phyloP scores from a whole-genome alignment of 2,329 filamentous ascomycete species.

The Monilinia aucupariae region DNA sequence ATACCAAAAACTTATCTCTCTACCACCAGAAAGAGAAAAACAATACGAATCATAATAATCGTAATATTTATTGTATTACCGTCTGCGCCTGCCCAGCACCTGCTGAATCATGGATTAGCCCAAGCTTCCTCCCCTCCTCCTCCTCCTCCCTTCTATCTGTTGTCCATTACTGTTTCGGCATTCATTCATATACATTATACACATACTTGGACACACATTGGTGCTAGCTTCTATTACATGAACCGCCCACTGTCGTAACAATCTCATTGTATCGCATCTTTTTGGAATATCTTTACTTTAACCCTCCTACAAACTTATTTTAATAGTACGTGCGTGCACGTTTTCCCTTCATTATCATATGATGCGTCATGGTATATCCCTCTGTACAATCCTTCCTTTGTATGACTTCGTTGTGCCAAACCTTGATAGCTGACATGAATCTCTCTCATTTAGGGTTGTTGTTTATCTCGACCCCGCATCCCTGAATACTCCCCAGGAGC shows the following conservation, averaged over 20 bases:
- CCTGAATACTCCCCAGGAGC: conserved; percentile 44
- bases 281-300: conserved; percentile 9
- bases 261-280: neutral
- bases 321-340: conserved; percentile 15
- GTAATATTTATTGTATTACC: neutral
- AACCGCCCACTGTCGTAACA: neutral
- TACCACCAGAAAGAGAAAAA: too few relatives aligned
- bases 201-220: too few relatives aligned
- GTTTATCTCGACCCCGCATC: conserved; percentile 51
- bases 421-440: neutral
- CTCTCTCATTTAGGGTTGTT: conserved; percentile 49
- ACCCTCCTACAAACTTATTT: neutral
- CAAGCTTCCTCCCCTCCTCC: neutral
- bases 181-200: neutral
- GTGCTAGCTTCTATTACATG: neutral
- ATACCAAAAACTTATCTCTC: too few relatives aligned
- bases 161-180: neutral
- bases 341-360: conserved; percentile 1
- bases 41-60: too few relatives aligned
- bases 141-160: neutral
- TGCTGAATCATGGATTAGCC: conserved; percentile 2
- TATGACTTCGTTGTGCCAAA: neutral
- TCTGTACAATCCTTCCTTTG: neutral
- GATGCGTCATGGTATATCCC: conserved; percentile 17
- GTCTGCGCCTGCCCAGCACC: too few relatives aligned